phyloP scores from a whole-genome alignment of 495 filamentous ascomycete genomes.

The Hypoxylon intermedium region DNA sequence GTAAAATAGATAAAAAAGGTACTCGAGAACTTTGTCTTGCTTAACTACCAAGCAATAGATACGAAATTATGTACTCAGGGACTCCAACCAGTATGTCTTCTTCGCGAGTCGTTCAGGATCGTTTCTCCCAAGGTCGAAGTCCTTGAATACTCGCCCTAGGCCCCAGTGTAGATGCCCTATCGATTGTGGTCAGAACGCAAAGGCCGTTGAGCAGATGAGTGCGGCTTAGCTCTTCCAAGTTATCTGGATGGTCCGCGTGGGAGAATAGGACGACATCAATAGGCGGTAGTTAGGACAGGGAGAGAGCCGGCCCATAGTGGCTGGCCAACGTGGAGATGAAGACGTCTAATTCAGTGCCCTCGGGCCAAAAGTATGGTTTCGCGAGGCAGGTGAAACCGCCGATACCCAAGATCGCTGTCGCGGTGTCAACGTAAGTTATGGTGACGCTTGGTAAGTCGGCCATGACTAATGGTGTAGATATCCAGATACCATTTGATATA shows the following conservation, averaged over 20 bases:
- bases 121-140: slow-evolving; percentile 49
- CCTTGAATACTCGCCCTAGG: slow-evolving; percentile 55
- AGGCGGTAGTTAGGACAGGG: slow-evolving; percentile 50
- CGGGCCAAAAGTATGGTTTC: slow-evolving; percentile 61
- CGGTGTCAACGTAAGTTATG: slow-evolving; percentile 60
- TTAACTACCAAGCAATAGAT: no score
- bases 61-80: no score
- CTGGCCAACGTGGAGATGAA: slow-evolving; percentile 43
- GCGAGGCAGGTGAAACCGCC: slow-evolving; percentile 58
- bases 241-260: slow-evolving; percentile 65
- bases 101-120: no score
- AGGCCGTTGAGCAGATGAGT: slow-evolving; percentile 54
- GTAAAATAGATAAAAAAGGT: no score
- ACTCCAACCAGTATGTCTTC: no score
- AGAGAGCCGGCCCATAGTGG: slow-evolving; percentile 46
- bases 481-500: not conserved
- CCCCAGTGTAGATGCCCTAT: slow-evolving; percentile 56
- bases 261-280: slow-evolving; percentile 62
- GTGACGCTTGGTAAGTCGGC: slow-evolving; percentile 20
- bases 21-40: no score
- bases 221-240: slow-evolving; percentile 54
- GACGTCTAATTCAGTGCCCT: slow-evolving; percentile 48
- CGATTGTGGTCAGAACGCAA: slow-evolving; percentile 57
- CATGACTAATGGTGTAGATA: slow-evolving; percentile 17
- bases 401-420: slow-evolving; percentile 59